These are phyloP conservation scores for Colletotrichum godetiae DNA, from an alignment of 2,329 filamentous ascomycete genomes.

Conservation along the genomic window DNA sequence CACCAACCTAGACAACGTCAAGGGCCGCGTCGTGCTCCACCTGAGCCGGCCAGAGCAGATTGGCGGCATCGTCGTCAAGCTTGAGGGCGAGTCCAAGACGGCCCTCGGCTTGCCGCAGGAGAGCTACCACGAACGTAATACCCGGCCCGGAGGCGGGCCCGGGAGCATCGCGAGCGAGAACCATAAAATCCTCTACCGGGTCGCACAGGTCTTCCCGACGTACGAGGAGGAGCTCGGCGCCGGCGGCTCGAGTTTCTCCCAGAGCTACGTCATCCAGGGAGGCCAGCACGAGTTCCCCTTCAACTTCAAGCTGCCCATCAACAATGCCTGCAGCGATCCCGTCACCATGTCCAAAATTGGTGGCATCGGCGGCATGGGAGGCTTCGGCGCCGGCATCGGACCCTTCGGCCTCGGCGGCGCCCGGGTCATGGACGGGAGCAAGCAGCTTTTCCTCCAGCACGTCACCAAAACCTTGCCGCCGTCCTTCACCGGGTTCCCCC, in stretches of 20 bases:
- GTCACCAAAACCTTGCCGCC: slow-evolving; percentile 89
- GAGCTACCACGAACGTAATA: slow-evolving; percentile 47
- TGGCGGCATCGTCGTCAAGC: slow-evolving; percentile 81
- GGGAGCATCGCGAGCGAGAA: slow-evolving; percentile 65
- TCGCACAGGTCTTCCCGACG: slow-evolving; percentile 78
- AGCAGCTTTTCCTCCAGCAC: slow-evolving; percentile 74
- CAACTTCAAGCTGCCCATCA: slow-evolving; percentile 81
- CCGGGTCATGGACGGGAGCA: slow-evolving; percentile 71
- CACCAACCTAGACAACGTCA: slow-evolving; percentile 82
- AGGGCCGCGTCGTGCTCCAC: slow-evolving; percentile 67
- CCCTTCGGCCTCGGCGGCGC: slow-evolving; percentile 63
- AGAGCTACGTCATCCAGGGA: slow-evolving; percentile 69
- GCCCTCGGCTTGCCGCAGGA: slow-evolving; percentile 64
- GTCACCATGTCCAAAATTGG: slow-evolving; percentile 65
- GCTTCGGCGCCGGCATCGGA: slow-evolving; percentile 56
- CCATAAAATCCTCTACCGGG: slow-evolving; percentile 81
- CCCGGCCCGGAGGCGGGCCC: slow-evolving; percentile 50
- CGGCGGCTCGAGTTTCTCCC: slow-evolving; percentile 51
- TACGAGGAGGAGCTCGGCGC: slow-evolving; percentile 55
- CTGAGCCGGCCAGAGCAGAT: slow-evolving; percentile 76
- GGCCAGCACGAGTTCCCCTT: slow-evolving; percentile 84
- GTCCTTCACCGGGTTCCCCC: slow-evolving; percentile 86
- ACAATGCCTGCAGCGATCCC: slow-evolving; percentile 75
- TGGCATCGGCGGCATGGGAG: slow-evolving; percentile 65
- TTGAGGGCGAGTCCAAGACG: slow-evolving; percentile 83